phyloP scores from a whole-genome alignment of 805 yeast genomes.

The Ogataea paradorogensis region DNA sequence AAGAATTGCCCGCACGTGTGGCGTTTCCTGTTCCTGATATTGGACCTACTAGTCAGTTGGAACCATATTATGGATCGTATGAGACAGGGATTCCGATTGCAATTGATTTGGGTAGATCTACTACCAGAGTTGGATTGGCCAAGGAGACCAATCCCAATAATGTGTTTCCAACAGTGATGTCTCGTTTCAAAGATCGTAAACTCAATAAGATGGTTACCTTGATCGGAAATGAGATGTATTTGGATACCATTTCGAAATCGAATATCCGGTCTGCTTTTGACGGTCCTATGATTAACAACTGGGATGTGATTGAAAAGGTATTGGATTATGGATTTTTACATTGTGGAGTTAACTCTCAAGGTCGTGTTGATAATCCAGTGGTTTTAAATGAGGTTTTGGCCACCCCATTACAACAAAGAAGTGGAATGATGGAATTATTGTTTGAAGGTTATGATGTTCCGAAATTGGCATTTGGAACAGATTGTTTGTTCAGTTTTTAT shows the following conservation, averaged over 20 bases:
- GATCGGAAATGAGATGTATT: conserved; percentile 76
- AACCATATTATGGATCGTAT: conserved; percentile 50
- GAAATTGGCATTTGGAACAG: conserved; percentile 75
- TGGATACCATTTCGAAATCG: conserved; percentile 67
- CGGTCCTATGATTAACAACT: conserved; percentile 81
- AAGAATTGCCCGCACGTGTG: conserved; percentile 39
- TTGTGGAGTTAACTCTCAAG: conserved; percentile 57
- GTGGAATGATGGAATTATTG: conserved; percentile 72
- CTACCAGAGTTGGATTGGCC: conserved; percentile 58
- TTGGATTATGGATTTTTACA: conserved; percentile 83
- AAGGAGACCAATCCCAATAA: conserved; percentile 48
- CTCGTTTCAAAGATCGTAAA: conserved; percentile 79
- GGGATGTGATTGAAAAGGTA: conserved; percentile 85
- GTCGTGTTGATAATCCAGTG: conserved; percentile 70
- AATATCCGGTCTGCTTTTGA: conserved; percentile 81
- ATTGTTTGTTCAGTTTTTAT: conserved; percentile 73
- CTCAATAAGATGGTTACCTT: conserved; percentile 58
- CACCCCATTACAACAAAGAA: conserved; percentile 65
- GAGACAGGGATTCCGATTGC: conserved; percentile 69
- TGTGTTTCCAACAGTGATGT: conserved; percentile 62
- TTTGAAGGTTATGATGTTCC: conserved; percentile 84
- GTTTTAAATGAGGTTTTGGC: conserved; percentile 78
- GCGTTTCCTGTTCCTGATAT: conserved; percentile 43
- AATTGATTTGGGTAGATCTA: conserved; percentile 76
- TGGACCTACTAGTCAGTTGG: conserved; percentile 36